Evolutionary conservation across 1,284 basidiomycete species (phyloP).

Genomic region (Ganoderma leucocontextum): DNA sequence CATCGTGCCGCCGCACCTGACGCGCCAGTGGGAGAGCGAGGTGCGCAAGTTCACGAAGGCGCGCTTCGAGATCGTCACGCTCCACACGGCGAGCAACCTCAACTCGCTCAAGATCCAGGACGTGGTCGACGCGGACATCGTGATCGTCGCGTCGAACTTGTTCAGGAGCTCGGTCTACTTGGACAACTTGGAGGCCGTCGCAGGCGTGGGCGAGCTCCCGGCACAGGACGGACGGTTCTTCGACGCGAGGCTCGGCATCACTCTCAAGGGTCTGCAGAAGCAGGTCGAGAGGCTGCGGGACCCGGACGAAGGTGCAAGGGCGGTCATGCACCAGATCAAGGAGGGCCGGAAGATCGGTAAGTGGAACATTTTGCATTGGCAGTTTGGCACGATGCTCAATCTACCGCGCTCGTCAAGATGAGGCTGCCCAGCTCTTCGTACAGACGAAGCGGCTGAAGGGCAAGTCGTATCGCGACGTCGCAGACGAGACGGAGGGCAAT

Average conservation of each 20-base stretch:
- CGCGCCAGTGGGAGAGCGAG: conserved; percentile 91
- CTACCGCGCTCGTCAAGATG: conserved; percentile 44
- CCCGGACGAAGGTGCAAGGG: conserved; percentile 61
- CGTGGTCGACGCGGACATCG: conserved; percentile 84
- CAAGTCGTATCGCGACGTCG: conserved; percentile 70
- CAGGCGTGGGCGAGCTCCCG: conserved; percentile 72
- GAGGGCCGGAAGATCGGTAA: conserved; percentile 66
- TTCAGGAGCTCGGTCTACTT: conserved; percentile 84
- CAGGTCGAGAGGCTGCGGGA: conserved; percentile 74
- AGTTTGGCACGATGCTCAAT: background rate
- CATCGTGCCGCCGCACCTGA: conserved; percentile 91
- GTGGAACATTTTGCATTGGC: conserved; percentile 24
- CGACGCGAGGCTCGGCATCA: conserved; percentile 76
- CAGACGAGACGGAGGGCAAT: conserved; percentile 45
- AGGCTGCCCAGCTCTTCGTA: conserved; percentile 55
- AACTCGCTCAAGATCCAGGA: conserved; percentile 81
- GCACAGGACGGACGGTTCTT: conserved; percentile 86
- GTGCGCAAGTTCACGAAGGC: conserved; percentile 82
- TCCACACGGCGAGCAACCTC: conserved; percentile 78
- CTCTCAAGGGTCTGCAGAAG: conserved; percentile 61
- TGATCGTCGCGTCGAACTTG: conserved; percentile 88
- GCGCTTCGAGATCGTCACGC: conserved; percentile 71
- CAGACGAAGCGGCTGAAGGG: conserved; percentile 78
- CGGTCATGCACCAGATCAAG: conserved; percentile 69
- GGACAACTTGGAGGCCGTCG: conserved; percentile 75